A percentile compares a stretch with the other conserved stretches of the same genome.
These are phyloP conservation scores for Hortaea werneckii DNA, from an alignment of 2,329 filamentous ascomycete genomes.

Conservation along the genomic window DNA sequence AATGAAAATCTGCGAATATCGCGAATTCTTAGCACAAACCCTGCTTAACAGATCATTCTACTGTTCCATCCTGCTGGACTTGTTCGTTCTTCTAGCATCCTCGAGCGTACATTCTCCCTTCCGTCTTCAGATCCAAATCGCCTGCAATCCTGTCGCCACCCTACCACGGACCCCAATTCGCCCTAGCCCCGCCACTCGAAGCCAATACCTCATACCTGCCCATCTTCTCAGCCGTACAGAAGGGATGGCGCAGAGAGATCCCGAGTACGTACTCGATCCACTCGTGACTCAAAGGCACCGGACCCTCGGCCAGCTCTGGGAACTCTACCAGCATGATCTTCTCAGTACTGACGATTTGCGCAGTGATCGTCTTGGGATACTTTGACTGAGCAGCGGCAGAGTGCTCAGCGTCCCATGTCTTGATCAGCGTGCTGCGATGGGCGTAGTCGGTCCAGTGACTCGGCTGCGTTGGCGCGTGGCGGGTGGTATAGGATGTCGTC, in stretches of 20 bases:
- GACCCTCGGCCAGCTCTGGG: conserved; percentile 16
- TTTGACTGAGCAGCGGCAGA: conserved; percentile 11
- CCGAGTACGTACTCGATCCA: conserved; percentile 23
- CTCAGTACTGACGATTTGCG: conserved; percentile 11
- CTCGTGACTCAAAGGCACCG: conserved; percentile 7
- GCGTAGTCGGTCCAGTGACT: conserved; percentile 17
- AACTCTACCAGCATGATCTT: conserved; percentile 13
- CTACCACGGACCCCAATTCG: conserved; percentile 22
- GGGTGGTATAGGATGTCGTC: conserved; percentile 8
- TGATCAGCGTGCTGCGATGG: conserved; percentile 13
- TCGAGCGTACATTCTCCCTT: too few species aligned
- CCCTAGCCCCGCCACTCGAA: conserved; percentile 12
- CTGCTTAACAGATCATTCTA: too few species aligned
- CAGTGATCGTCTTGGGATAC: conserved; percentile 5
- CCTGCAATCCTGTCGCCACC: too few species aligned
- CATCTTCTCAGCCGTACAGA: conserved; percentile 17
- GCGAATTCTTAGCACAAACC: too few species aligned
- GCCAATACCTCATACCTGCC: conserved; percentile 18
- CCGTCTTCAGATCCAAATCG: too few species aligned
- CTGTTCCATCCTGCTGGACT: too few species aligned
- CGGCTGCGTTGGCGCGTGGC: conserved; percentile 12
- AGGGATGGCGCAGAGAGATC: conserved; percentile 12
- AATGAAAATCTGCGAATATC: background rate
- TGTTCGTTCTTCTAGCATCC: too few species aligned
- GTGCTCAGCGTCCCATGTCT: conserved; percentile 15